Conservation (phyloP, 306 rosid species). For the Alnus glutinosa region DNA sequence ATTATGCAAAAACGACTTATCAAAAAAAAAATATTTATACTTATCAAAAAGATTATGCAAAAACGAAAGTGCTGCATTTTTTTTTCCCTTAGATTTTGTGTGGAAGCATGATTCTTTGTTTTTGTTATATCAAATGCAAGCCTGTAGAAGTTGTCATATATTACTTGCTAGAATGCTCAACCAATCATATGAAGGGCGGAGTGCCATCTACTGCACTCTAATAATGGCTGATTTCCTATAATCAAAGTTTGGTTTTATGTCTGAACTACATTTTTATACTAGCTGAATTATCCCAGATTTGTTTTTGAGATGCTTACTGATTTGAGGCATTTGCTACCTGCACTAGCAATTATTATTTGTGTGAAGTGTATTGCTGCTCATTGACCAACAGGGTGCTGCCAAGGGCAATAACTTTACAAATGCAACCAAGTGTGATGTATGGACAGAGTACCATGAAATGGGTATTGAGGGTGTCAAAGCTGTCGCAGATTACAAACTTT, state of each 20-base stretch:
- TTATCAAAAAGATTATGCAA: neutral
- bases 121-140: neutral
- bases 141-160: neutral
- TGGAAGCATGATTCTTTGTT: neutral
- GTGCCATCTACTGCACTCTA: neutral
- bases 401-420: slow-evolving; percentile 65
- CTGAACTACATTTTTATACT: neutral
- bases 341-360: slow-evolving; percentile 6
- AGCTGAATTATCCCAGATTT: neutral
- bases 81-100: neutral
- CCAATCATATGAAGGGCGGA: neutral
- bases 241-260: neutral
- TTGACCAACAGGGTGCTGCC: slow-evolving; percentile 49
- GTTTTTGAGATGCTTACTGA: neutral
- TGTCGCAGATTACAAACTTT: slow-evolving; percentile 67
- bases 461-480: slow-evolving; percentile 73
- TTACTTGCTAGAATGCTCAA: neutral
- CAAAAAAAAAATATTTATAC: too few relatives aligned
- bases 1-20: neutral
- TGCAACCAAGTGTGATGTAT: slow-evolving; percentile 64
- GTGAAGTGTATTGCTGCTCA: slow-evolving; percentile 5
- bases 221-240: neutral
- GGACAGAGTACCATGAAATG: slow-evolving; percentile 87
- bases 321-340: slow-evolving; percentile 16
- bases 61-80: neutral